Conservation (phyloP, 1,139 yeast species). For the Groenewaldozyma sp. region DNA sequence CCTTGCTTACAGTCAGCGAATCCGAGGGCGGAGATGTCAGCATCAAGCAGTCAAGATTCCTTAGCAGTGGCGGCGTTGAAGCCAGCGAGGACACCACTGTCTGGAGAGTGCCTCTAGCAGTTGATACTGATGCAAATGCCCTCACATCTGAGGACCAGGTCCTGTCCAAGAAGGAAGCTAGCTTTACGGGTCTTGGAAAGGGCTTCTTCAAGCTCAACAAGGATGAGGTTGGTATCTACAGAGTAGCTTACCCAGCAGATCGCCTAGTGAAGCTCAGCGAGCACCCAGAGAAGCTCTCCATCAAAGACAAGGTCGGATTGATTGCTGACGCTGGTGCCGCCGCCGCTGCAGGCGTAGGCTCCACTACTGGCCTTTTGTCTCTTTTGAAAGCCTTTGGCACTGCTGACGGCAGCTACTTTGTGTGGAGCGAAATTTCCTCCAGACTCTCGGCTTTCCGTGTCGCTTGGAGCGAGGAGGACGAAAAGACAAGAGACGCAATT, state of each 20-base stretch:
- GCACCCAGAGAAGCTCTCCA: slow-evolving; percentile 59
- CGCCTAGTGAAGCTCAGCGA: slow-evolving; percentile 68
- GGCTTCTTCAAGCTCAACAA: slow-evolving; percentile 68
- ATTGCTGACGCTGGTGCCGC: slow-evolving; percentile 75
- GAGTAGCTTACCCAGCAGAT: slow-evolving; percentile 66
- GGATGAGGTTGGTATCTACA: slow-evolving; percentile 74
- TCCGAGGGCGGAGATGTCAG: slow-evolving; percentile 27
- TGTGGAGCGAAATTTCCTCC: slow-evolving; percentile 63
- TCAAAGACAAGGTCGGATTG: slow-evolving; percentile 78
- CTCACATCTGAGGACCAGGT: slow-evolving; percentile 39
- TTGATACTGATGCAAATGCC: slow-evolving; percentile 63
- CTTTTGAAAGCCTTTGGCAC: slow-evolving; percentile 57
- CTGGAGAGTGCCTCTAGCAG: slow-evolving; percentile 76
- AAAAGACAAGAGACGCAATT: slow-evolving; percentile 46
- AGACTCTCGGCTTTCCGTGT: slow-evolving; percentile 47
- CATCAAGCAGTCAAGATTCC: slow-evolving; percentile 46
- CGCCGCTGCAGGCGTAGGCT: slow-evolving; percentile 62
- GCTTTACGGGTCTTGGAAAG: slow-evolving; percentile 12
- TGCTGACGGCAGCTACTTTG: slow-evolving; percentile 38
- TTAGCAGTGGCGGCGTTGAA: slow-evolving; percentile 46
- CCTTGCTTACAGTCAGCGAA: slow-evolving; percentile 42
- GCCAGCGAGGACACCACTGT: slow-evolving; percentile 40
- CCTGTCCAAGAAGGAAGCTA: slow-evolving; percentile 1
- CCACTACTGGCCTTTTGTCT: slow-evolving; percentile 55
- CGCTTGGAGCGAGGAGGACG: slow-evolving; percentile 66